Conservation (phyloP, 495 filamentous ascomycete genomes). For the Aspergillus nanangensis region DNA sequence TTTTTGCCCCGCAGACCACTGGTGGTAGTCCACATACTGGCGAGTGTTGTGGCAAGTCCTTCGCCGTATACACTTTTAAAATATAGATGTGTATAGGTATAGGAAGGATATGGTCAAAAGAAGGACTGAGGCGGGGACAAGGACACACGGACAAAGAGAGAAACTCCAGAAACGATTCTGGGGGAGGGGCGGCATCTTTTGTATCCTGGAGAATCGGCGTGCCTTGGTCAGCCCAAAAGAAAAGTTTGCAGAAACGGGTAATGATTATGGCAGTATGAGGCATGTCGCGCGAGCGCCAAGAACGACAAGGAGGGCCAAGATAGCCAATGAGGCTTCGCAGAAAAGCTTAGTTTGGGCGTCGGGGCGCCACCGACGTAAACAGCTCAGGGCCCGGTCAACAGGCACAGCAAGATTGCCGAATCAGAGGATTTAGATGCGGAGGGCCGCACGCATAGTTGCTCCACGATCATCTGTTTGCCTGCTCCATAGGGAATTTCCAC, state of each 20-base stretch:
- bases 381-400: background rate
- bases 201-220: background rate
- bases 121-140: constrained; percentile 2
- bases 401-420: background rate
- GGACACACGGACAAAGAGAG: background rate
- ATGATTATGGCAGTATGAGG: constrained; percentile 5
- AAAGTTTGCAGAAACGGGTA: background rate
- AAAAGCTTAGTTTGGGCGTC: constrained; percentile 2
- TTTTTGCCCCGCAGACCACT: constrained; percentile 29
- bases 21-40: constrained; percentile 39
- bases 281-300: constrained; percentile 7
- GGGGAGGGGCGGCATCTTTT: no score
- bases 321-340: background rate
- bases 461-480: background rate
- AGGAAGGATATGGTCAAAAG: background rate
- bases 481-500: background rate
- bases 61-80: no score
- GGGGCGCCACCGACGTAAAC: background rate
- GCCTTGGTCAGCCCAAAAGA: constrained; percentile 6
- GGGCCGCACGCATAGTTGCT: background rate
- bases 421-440: background rate
- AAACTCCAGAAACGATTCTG: background rate
- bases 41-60: background rate
- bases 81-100: constrained; percentile 5
- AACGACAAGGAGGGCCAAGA: background rate